Base-by-base conservation (phyloP, 306 rosid species). In the Lathyrus tuberosus region DNA sequence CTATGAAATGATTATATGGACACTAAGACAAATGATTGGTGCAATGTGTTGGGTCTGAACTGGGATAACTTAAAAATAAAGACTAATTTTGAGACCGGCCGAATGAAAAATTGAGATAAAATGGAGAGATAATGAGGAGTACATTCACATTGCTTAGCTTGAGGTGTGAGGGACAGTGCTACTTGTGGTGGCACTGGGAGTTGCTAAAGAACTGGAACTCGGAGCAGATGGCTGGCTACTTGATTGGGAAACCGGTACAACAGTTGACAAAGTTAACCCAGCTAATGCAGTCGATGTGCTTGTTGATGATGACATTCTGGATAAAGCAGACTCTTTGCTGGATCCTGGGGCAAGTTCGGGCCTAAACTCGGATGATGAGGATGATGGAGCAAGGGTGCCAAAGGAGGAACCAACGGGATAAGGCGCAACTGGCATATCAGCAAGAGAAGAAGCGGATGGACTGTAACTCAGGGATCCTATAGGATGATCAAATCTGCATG, bases 401-500 rank as follows among this genome's bases (percentile, higher is more conserved):
- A 83, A 67, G 49, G 95, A 81, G n/a, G 97, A 94, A 82, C 97
- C 96, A 71, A 94, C 91, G 33, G 97, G 97, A 83, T 85, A 91
- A 1, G 97, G 99, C 42, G 97, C 91, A 56, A 89, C 99, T 2
- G 96, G 96, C 86, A 95, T 87, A 79, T 89, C 97, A 26, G 96
- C 80, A 37, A 91, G 86, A 56, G 99, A 95, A 57, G 95, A 95
- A 16, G 97, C 91, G 44, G 97, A 91, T 77, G 96, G 95, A 73
- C 97, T 95, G 54, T 91, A 91, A 81, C 95, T 91, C 64, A 95
- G 79, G 65, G 96, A 79, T 76, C 87, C 97, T 75, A 85, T 73
- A 7, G 99, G 91, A 80, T 95, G 99, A 79, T 91, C 96, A 15
- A 86, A 95, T 85, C 82, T 95, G 90, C 99, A 95, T 49, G 91